A percentile compares a stretch with the other conserved stretches of the same genome.
These are phyloP conservation scores for Pichia kudriavzevii DNA, from an alignment of 1,139 yeast species.

Conservation along the genomic window DNA sequence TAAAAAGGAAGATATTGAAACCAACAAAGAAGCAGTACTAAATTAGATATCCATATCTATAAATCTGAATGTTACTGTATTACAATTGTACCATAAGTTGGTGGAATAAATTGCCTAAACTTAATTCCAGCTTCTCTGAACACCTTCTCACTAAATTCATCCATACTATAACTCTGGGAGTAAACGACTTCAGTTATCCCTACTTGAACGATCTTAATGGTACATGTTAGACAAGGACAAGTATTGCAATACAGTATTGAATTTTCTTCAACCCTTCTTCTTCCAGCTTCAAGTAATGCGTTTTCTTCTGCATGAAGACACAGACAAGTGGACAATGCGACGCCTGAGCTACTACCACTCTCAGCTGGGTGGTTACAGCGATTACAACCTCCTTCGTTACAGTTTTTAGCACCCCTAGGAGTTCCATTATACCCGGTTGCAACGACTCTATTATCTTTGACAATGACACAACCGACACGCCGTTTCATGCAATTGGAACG, in stretches of 20 bases:
- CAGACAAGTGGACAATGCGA: conserved; percentile 72
- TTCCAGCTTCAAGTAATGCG: conserved; percentile 88
- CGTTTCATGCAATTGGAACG: conserved; percentile 96
- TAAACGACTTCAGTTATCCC: conserved; percentile 93
- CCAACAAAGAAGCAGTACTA: background rate
- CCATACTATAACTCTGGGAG: conserved; percentile 91
- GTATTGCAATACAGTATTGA: conserved; percentile 85
- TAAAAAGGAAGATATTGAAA: background rate
- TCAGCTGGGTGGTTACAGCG: conserved; percentile 66
- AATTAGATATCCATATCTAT: background rate
- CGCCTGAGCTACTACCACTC: conserved; percentile 46
- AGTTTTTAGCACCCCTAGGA: conserved; percentile 77
- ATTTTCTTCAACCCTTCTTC: conserved; percentile 66
- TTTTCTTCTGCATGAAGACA: conserved; percentile 97
- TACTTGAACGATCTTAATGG: conserved; percentile 87
- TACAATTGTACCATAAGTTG: conserved; percentile 29
- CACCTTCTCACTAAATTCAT: conserved; percentile 59
- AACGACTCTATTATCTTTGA: conserved; percentile 74
- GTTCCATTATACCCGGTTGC: conserved; percentile 99
- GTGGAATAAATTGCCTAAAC: conserved; percentile 68
- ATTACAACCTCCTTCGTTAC: conserved; percentile 92
- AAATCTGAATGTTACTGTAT: conserved; percentile 8
- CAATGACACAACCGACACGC: conserved; percentile 92
- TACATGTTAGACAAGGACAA: conserved; percentile 94
- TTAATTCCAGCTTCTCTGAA: conserved; percentile 66